A percentile compares a stretch with the other conserved stretches of the same genome.
Conservation (phyloP, 495 filamentous ascomycete species). For the Tuber melanosporum region DNA sequence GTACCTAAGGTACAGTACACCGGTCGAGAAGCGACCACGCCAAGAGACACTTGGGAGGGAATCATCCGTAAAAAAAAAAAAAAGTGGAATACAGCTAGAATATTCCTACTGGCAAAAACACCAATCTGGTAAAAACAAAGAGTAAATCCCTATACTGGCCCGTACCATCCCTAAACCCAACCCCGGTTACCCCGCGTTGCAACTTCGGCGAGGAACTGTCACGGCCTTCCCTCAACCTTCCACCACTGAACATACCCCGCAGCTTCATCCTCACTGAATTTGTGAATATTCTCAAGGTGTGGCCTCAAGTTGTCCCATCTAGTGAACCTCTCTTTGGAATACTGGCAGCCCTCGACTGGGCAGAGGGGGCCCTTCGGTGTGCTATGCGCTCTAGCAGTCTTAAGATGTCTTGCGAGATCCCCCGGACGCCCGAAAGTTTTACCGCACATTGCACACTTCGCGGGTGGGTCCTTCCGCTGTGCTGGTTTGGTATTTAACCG, state of each 20-base stretch:
- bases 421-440: not conserved
- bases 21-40: not conserved
- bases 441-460: not conserved
- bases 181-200: not conserved
- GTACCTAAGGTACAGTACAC: not conserved
- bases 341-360: not conserved
- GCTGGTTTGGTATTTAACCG: not conserved
- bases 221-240: not conserved
- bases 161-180: not conserved
- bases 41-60: not conserved
- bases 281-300: not conserved
- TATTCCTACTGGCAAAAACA: not conserved
- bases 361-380: not conserved
- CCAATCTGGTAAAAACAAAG: not conserved
- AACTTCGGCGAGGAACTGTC: not conserved
- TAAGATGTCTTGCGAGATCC: not conserved
- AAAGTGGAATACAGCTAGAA: not conserved
- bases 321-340: not conserved
- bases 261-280: not conserved
- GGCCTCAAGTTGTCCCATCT: not conserved
- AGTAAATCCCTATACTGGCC: too few relatives aligned
- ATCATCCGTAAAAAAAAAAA: not conserved
- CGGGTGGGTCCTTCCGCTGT: not conserved
- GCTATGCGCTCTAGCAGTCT: not conserved
- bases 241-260: not conserved